A percentile compares a stretch with the other conserved stretches of the same genome.
Evolutionary conservation across 352 stramenopile species (phyloP).

Genomic region (Globisporangium megalacanthum): DNA sequence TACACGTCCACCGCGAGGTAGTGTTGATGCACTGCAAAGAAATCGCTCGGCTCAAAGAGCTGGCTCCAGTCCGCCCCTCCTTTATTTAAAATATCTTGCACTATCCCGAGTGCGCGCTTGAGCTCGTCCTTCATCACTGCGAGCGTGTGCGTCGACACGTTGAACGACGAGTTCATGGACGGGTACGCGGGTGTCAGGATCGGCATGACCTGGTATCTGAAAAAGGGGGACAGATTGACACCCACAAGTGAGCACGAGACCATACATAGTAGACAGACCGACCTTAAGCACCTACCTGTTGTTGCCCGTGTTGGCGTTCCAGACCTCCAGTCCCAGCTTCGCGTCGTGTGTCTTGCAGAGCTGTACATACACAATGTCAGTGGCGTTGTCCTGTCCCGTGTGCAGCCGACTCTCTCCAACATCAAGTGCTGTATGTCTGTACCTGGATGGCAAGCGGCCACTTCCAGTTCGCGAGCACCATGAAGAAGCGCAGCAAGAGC

Average conservation of each 20-base stretch:
- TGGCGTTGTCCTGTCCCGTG: too few relatives aligned
- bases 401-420: not conserved
- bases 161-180: slow-evolving; percentile 99
- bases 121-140: slow-evolving; percentile 94
- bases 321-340: slow-evolving; percentile 84
- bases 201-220: slow-evolving; percentile 95
- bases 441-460: slow-evolving; percentile 88
- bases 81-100: slow-evolving; percentile 82
- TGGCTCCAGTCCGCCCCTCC: slow-evolving; percentile 72
- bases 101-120: slow-evolving; percentile 65
- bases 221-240: slow-evolving; percentile 7
- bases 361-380: slow-evolving; percentile 19
- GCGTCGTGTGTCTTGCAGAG: slow-evolving; percentile 85
- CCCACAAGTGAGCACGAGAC: not conserved
- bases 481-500: slow-evolving; percentile 86
- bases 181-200: slow-evolving; percentile 99
- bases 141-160: slow-evolving; percentile 94
- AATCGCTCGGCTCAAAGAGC: slow-evolving; percentile 80
- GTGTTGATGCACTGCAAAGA: slow-evolving; percentile 87
- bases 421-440: slow-evolving; percentile 7
- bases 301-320: slow-evolving; percentile 83
- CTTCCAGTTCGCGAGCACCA: slow-evolving; percentile 89
- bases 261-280: not conserved
- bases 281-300: slow-evolving; percentile 43
- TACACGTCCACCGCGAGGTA: slow-evolving; percentile 91